Base-by-base conservation (phyloP, 2,329 filamentous ascomycete species). In the Alternaria ventricosa region DNA sequence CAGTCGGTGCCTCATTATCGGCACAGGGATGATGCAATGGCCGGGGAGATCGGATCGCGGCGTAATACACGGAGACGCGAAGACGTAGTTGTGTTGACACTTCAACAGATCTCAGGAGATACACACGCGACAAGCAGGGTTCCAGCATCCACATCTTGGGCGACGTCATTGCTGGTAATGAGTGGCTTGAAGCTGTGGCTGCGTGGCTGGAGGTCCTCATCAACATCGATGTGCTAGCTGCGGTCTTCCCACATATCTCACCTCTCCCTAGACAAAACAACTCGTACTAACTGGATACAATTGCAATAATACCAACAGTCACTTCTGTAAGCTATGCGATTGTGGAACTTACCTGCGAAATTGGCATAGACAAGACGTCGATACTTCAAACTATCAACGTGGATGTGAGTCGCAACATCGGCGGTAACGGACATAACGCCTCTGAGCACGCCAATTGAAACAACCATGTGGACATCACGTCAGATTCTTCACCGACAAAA, bases 1-100 rank as follows among this genome's bases (percentile, higher is more conserved):
- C 65, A 79, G 66, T 64, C 74, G 71, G 54, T 76, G 74, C 67
- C 71, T 78, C 77, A 79, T 79, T 20, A 55, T 66, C 53, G 47
- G 43, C 57, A 25, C 50, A 46, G 46, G 36, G 46, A 28, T 49
- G 18, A 25, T 44, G 41, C 25, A 25, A 46, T 28, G 53, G 3
- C 54, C 46, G 49, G 33, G 36, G 27, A 8, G 43, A 36, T 55
- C 57, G 27, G 45, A 30, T 28, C 27, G 22, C 45, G 47, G 44
- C 18, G 11, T 18, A 43, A 25, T 36, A 50, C 30, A 46, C 15
- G 18, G 60, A 41, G 15, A 60, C 23, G 49, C 43, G 57, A 56
- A 59, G 41, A 56, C 20, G 55, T 30, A 36, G 49, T 50, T 62
- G 55, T 41, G 20, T 23, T 6, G 36, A 45, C 54, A 44, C 8